Evolutionary conservation across 2,329 filamentous ascomycete species (phyloP), one percentile per base, ranked within the genome.

Genomic region (Cladophialophora psammophila): DNA sequence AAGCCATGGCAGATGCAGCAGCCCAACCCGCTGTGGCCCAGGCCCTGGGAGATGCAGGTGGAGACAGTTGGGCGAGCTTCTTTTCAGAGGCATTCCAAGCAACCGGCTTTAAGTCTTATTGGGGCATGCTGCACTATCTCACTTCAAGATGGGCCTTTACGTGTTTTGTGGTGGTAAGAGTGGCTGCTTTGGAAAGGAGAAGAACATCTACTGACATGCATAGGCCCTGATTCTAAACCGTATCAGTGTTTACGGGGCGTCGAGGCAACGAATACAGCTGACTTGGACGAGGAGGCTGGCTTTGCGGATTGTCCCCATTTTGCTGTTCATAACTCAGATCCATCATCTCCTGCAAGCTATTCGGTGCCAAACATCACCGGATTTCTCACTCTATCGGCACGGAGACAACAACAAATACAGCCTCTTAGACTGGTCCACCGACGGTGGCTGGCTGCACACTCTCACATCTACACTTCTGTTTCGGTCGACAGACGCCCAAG

Each of bases 101-200:
- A 12, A 72, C 69, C 56, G 80, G 82, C 4, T 74, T 86, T 71
- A 87, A 90, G 75, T 93, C 91, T 52, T 84, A 97, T 52, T 91
- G 92, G 53, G 93, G 92, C 68, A 88, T 98, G 66, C 94, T 98
- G 79, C 91, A 89, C 73, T 99, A 98, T 79, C 85, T 93, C 52
- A 96, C 92, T 1, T 96, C 92, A 78, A 91, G 91, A 78, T 98
- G 95, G 95, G 94, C 94, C 0, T 82, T 98, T 65, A 89, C 90
- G 60, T 97, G 93, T 74, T 89, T 98, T 73, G 87, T 90, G 42
- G 91, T 94, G 84, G 85, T 87, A 61, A 61, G n/a, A n/a, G 20
- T 34, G 15, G 9, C 12, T 13, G 77, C 78, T 12, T 38, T 18
- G 2, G 45, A 34, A n/a, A 36, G 15, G 10, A 34, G 13, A 42